Base-by-base conservation (phyloP, 73 alveolate species). In the Tetrahymena thermophila region DNA sequence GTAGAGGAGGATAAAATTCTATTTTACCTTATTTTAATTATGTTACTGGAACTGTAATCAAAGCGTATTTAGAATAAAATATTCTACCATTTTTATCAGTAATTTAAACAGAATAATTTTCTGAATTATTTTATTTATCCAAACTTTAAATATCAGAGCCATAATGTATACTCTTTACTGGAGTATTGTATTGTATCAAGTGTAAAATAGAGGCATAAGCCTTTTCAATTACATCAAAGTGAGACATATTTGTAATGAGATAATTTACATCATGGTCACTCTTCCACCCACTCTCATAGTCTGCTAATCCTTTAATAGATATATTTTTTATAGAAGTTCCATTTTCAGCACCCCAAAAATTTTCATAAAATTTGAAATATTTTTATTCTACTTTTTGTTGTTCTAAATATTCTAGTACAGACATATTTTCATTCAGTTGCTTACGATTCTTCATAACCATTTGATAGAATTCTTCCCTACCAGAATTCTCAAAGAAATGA, bases 301-400 rank as follows among this genome's bases (percentile, higher is more conserved):
- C 89, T 19, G 89, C 89, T 71, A 71, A 71, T 23, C 89, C 89
- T 71, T 31, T 71, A 13, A 71, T 71, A 71, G 89, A 71, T 1
- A 71, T 71, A 71, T 71, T 71, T n/a, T 71, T 11, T 13, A 71
- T 71, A n/a, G 38, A 71, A 23, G 89, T 28, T 31, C 89, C 89
- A 71, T 71, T 71, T 71, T 71, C 89, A 71, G 89, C 89, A 71
- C 89, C 89, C 89, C 89, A 71, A n/a, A 71, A 71, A 71, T 71
- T 71, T 71, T 71, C 35, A 71, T 71, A 71, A 71, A 71, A 71
- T 31, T 71, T 71, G 37, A 71, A 71, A 8, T 71, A 71, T 31
- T 71, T 71, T 71, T 71, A 14, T n/a, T 71, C 89, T 71, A 71
- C 89, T 28, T 71, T 71, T 71, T 17, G n/a, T 71, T 71, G 25